Evolutionary conservation across 176 grass and related monocot genomes (phyloP), one percentile per base, ranked within the genome.

Genomic region (Eleusine coracana): DNA sequence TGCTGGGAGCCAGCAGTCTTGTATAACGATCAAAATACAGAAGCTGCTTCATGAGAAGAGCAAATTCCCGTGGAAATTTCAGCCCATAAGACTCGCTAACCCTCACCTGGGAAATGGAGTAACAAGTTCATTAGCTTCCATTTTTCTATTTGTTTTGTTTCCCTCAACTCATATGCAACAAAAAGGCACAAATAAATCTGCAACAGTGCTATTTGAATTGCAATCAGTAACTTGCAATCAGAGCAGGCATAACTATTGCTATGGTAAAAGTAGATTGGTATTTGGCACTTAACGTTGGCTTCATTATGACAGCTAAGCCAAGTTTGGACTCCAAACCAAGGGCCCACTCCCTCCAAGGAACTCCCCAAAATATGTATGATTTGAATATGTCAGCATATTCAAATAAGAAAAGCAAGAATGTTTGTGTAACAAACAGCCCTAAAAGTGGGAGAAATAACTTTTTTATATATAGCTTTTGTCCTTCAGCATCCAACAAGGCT

Each of bases 11-110:
- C 64, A 98, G 48, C 75, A 98, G 67, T 75, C 96, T 87, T 12
- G 96, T 98, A 45, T 97, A 97, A 10, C 94, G 96, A 68, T 98
- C 96, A 29, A 98, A 98, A 75, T 98, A 98, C 80, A 98, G 82
- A 28, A 98, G 85, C 55, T 98, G 96, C 76, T 98, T 98, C 91
- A 93, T 92, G 12, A 98, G 87, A 62, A 98, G 96, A 48, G 96
- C 96, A 41, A 98, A 98, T 21, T 98, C 92, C 6, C 92, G 91
- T 25, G 96, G 96, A 82, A 98, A 98, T 90, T 75, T 93, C 85
- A 98, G 51, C 49, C 96, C 96, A 56, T 98, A 92, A 3, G 96
- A 98, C 73, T 98, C 96, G 15, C 96, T 98, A 49, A 98, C 92
- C 54, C 96, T 93, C 29, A 98, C 96, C 96, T 98, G 96, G 27